Base-by-base conservation (phyloP, 345 rosid species). In the Cardamine resedifolia region DNA sequence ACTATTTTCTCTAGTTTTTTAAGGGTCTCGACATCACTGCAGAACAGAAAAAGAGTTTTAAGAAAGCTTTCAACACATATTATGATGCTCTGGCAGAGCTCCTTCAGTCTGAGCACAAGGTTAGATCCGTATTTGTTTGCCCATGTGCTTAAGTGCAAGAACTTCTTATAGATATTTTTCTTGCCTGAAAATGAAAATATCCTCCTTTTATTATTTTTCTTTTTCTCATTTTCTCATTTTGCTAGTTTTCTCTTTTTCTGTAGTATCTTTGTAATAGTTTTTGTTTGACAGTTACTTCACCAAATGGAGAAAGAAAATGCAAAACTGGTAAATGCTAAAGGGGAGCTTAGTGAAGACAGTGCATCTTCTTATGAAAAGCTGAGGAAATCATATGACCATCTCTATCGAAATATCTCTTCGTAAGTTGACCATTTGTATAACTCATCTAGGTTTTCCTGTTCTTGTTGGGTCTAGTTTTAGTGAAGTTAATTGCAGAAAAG, bases 261-360 rank as follows among this genome's bases (percentile, higher is more conserved):
- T 43, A 39, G 23, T 67, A 53, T 36, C 51, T 27, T 55, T 6
- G 6, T 67, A 34, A 31, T 23, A 15, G 5, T 26, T 53, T 47
- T 45, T 53, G 20, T 39, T 63, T 66, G 53, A 49, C 68, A 96
- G 99, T 85, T 85, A 20, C 98, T 96, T 75, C 87, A 86, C 67
- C 99, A 92, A 73, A 92, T 96, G 97, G 99, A 96, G 83, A 85
- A 92, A 77, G 99, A 96, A 71, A 88, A 92, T 83, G 86, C 97
- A 36, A 92, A 88, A 81, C 85, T 87, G 71, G 80, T 95, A 76
- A 89, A 85, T 83, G 96, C 94, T 61, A 95, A 91, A 83, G 99
- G 99, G 75, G 99, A 96, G 82, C 91, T 90, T 39, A 90, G 88
- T 73, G 99, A 96, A 74, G 98, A 96, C 79, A 96, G 83, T 84